Base-by-base conservation (phyloP, 805 yeast genomes). In the Kockiozyma suomiensis region DNA sequence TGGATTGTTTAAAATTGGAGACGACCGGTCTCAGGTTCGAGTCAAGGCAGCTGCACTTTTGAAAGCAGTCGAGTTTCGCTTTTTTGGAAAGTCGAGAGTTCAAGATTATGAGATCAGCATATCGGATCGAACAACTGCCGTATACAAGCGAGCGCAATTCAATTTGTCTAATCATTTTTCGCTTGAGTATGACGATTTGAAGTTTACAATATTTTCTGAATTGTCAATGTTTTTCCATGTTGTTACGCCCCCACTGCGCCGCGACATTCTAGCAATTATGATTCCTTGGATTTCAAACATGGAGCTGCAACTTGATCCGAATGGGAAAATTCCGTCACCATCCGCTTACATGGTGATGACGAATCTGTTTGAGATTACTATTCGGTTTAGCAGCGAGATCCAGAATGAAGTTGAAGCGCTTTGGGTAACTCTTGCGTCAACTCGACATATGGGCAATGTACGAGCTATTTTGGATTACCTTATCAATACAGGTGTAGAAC, bases 201-300 rank as follows among this genome's bases (percentile, higher is more conserved):
- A 85, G 58, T 79, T 79, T 69, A 76, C 78, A 60, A 77, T 89
- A 72, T 81, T 93, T 68, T 85, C 96, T 64, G 84, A 88, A 73
- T 73, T 88, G 73, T 83, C 94, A 3, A 78, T 82, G 80, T 80
- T 84, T 67, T 85, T 88, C 74, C 84, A 85, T 69, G 80, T 81
- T 47, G 86, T 86, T 53, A 76, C 80, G 41, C 77, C 78, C 53
- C 80, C 81, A 25, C 81, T 88, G 0, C 80, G 94, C 69, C 82
- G 89, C 59, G 97, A 92, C 71, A 80, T 93, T 12, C 75, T 93
- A 57, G 85, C 94, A 0, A 85, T 92, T 25, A 73, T 94, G 52
- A 76, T 90, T 8, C 97, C 99, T 0, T 94, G 98, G 97, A 83
- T 92, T n/a, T 94, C 88, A 69, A 83, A 86, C 1, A 85, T 92